Evolutionary conservation across 2,329 filamentous ascomycete species (phyloP).

Genomic region (Phaeosphaeriaceae sp.): DNA sequence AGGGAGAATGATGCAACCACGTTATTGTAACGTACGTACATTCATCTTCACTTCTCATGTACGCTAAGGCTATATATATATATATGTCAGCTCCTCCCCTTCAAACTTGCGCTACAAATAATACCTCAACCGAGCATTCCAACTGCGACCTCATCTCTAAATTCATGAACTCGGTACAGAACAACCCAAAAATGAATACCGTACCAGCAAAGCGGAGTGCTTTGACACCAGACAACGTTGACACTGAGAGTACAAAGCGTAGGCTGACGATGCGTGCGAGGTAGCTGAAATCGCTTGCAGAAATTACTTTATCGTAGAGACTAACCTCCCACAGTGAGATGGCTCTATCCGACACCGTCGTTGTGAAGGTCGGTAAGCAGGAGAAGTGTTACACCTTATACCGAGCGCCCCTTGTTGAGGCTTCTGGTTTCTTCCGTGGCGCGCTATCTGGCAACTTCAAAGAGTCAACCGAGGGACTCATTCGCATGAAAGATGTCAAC

Average conservation of each 20-base stretch:
- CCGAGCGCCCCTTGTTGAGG: background rate
- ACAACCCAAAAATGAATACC: too few relatives aligned
- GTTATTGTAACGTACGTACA: too few relatives aligned
- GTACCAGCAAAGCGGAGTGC: too few relatives aligned
- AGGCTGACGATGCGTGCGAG: background rate
- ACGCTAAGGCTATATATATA: too few relatives aligned
- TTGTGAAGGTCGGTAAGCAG: slow-evolving; percentile 1
- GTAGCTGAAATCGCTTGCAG: background rate
- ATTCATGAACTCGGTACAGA: too few relatives aligned
- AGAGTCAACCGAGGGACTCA: background rate
- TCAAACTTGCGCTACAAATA: too few relatives aligned
- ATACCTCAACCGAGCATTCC: too few relatives aligned
- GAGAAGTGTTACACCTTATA: slow-evolving; percentile 6
- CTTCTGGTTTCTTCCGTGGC: slow-evolving; percentile 5
- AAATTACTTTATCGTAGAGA: background rate
- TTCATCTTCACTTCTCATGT: too few relatives aligned
- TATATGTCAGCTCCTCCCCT: too few relatives aligned
- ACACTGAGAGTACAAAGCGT: background rate
- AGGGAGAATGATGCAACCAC: too few relatives aligned
- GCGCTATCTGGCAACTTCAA: slow-evolving; percentile 3
- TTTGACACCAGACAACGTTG: too few relatives aligned
- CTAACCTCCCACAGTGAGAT: background rate
- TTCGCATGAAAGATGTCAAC: background rate
- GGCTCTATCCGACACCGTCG: background rate
- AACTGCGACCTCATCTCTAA: too few relatives aligned